These are phyloP conservation scores for Angomonas desouzai DNA, from an alignment of 208 protist genomes.

Conservation along the genomic window DNA sequence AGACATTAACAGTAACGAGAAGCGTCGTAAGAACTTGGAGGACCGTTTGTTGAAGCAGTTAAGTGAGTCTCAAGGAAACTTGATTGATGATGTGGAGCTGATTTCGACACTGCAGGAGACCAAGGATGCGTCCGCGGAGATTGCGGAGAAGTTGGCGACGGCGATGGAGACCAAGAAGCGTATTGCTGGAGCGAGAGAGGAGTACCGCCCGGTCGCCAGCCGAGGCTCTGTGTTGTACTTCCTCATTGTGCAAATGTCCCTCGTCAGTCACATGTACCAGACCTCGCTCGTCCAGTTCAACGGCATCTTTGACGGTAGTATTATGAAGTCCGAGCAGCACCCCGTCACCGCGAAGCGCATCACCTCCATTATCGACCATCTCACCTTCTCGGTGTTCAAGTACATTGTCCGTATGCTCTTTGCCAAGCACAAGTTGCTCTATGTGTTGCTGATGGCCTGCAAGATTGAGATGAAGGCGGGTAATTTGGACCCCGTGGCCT, in stretches of 20 bases:
- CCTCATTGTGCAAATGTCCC: conserved; percentile 97
- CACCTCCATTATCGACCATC: conserved; percentile 93
- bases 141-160: conserved; percentile 94
- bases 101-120: conserved; percentile 96
- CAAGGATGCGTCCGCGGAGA: conserved; percentile 96
- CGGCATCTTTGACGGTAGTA: conserved; percentile 93
- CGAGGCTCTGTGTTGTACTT: conserved; percentile 98
- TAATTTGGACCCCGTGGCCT: conserved; percentile 70
- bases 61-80: conserved; percentile 90
- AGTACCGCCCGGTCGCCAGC: conserved; percentile 96
- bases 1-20: conserved; percentile 96
- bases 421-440: conserved; percentile 97
- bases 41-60: conserved; percentile 94
- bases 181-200: conserved; percentile 95
- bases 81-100: conserved; percentile 93
- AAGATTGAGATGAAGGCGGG: conserved; percentile 94
- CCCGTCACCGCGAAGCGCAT: conserved; percentile 94
- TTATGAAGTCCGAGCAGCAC: conserved; percentile 88
- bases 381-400: conserved; percentile 93
- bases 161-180: conserved; percentile 95
- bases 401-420: conserved; percentile 97
- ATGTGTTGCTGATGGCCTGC: conserved; percentile 95
- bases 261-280: conserved; percentile 98
- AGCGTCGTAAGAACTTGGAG: conserved; percentile 92
- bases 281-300: conserved; percentile 98